Conservation (phyloP, 331 rosid species). For the Saraca asoca region DNA sequence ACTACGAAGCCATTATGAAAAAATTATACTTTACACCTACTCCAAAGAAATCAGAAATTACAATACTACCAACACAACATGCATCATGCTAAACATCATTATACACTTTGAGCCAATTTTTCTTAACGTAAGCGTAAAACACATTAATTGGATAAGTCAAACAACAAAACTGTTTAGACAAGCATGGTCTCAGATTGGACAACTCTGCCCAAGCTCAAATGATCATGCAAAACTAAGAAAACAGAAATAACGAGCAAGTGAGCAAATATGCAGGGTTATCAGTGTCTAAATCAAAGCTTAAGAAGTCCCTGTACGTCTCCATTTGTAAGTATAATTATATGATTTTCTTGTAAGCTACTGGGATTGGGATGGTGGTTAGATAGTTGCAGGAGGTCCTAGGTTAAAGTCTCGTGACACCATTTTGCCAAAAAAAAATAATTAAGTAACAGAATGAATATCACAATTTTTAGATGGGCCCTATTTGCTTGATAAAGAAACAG, state of each 20-base stretch:
- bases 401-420: too few relatives aligned
- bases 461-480: background rate
- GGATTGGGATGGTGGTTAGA: too few relatives aligned
- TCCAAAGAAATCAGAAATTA: background rate
- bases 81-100: background rate
- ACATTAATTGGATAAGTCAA: background rate
- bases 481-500: background rate
- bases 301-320: too few relatives aligned
- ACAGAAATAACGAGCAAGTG: too few relatives aligned
- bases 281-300: too few relatives aligned
- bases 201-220: background rate
- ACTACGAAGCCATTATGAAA: slow-evolving; percentile 16
- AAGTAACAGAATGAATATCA: background rate
- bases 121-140: background rate
- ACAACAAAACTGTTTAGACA: background rate
- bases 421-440: too few relatives aligned
- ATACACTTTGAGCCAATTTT: slow-evolving; percentile 6
- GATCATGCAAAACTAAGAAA: too few relatives aligned
- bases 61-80: background rate
- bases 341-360: too few relatives aligned
- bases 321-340: too few relatives aligned
- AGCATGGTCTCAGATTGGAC: background rate
- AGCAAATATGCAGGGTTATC: too few relatives aligned
- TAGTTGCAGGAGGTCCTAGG: too few relatives aligned
- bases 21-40: slow-evolving; percentile 14